These are phyloP conservation scores for Nemania diffusa DNA, from an alignment of 2,329 filamentous ascomycete genomes.

Conservation along the genomic window DNA sequence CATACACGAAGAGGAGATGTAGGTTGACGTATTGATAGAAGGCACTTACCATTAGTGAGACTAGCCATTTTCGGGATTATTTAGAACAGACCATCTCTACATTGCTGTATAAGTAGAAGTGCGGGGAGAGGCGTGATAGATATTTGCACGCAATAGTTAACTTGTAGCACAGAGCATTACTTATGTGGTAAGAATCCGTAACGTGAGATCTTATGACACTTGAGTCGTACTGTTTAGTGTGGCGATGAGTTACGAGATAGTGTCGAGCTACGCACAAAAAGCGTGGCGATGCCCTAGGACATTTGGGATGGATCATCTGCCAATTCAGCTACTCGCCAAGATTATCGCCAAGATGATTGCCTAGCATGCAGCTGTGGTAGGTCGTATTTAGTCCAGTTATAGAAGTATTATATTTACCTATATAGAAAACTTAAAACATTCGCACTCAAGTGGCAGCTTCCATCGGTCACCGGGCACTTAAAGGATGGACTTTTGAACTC, in stretches of 20 bases:
- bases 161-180: not conserved
- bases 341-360: not conserved
- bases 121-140: no score
- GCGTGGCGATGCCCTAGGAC: not conserved
- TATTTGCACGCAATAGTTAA: not conserved
- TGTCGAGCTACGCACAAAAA: not conserved
- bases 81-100: not conserved
- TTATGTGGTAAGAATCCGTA: not conserved
- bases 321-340: not conserved
- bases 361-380: no score
- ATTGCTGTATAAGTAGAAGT: not conserved
- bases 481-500: not conserved
- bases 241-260: constrained; percentile 2
- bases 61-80: constrained; percentile 1
- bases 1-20: not conserved
- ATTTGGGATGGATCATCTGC: constrained; percentile 3
- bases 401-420: not conserved
- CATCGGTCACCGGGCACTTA: not conserved
- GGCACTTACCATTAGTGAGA: constrained; percentile 9
- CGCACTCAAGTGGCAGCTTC: no score
- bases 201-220: not conserved
- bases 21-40: no score
- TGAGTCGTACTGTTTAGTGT: not conserved
- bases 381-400: not conserved
- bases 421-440: not conserved